Base-by-base conservation (phyloP, 2,329 filamentous ascomycete species). In the Coleophoma crateriformis region DNA sequence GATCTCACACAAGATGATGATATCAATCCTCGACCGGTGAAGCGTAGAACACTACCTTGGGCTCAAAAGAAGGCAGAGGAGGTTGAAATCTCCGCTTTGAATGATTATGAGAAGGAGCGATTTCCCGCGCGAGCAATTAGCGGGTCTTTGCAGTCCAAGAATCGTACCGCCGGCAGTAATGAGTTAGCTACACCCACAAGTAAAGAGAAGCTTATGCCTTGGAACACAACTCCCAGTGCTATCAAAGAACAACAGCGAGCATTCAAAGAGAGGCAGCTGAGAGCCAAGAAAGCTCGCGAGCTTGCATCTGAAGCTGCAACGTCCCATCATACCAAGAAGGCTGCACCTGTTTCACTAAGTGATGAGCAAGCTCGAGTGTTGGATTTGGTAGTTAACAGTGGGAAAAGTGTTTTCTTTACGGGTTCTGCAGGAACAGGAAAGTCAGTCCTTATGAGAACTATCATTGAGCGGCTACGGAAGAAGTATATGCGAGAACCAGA, bases 371-470 rank as follows among this genome's bases (percentile, higher is more conserved):
- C 82, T 52, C 82, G 88, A 51, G 90, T 99, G 11, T 74, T 95
- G 50, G 83, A 90, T 42, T 74, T 96, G 17, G 92, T 99, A 10
- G 79, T 90, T 7, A 80, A 94, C 19, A 73, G 88, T 55, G 80
- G 80, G 51, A 86, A 90, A 66, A 97, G 92, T 60, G 91, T 96
- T 2, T 99, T 99, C 73, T 99, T 99, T 67, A 99, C 94, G 1
- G 94, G 94, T 59, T 95, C 94, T 51, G 94, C 94, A 50, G 90
- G 87, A 75, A 96, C 94, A 4, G 94, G 94, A 67, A 99, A 99
- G 74, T 99, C 94, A 1, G 92, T 99, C 4, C 71, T 99, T 50
- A 90, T 99, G 78, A 82, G 91, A 55, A 84, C 95, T 56, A 96
- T 97, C 53, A 97, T 99, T 59, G 72, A 79, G 5, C 82, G 87